Conservation (phyloP, 306 rosid species). For the Carpinus fangiana region DNA sequence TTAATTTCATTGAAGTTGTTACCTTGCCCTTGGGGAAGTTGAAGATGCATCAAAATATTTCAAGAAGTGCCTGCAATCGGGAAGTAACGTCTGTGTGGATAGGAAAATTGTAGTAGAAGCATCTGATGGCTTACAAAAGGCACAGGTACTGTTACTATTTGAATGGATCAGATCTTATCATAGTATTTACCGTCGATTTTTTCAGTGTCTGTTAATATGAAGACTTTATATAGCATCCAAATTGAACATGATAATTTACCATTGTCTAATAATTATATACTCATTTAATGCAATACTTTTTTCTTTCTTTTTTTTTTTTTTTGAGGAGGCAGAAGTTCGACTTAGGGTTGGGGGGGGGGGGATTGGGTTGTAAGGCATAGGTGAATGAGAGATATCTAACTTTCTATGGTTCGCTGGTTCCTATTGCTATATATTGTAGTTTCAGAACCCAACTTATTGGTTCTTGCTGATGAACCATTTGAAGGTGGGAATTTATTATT, state of each 20-base stretch:
- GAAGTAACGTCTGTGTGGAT: conserved; percentile 73
- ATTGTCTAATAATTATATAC: background rate
- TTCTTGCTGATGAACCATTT: background rate
- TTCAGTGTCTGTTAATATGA: background rate
- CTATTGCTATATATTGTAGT: too few relatives aligned
- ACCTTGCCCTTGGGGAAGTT: conserved; percentile 88
- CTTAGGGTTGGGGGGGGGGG: too few relatives aligned
- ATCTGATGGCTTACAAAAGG: conserved; percentile 90
- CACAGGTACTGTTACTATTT: conserved; percentile 54
- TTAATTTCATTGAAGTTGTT: conserved; percentile 53
- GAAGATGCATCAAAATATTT: conserved; percentile 68
- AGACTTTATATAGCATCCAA: background rate
- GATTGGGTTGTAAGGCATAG: too few relatives aligned
- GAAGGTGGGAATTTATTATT: background rate
- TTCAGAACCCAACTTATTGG: background rate
- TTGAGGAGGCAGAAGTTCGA: too few relatives aligned
- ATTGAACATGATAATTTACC: background rate
- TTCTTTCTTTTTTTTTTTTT: too few relatives aligned
- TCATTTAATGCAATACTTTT: background rate
- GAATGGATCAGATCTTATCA: background rate
- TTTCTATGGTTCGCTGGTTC: too few relatives aligned
- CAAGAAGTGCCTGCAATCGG: conserved; percentile 81
- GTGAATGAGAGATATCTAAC: too few relatives aligned
- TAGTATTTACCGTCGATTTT: background rate
- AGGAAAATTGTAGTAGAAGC: conserved; percentile 86